phyloP scores from a whole-genome alignment of 1,139 yeast species.

The Saccharomyces pastorianus region DNA sequence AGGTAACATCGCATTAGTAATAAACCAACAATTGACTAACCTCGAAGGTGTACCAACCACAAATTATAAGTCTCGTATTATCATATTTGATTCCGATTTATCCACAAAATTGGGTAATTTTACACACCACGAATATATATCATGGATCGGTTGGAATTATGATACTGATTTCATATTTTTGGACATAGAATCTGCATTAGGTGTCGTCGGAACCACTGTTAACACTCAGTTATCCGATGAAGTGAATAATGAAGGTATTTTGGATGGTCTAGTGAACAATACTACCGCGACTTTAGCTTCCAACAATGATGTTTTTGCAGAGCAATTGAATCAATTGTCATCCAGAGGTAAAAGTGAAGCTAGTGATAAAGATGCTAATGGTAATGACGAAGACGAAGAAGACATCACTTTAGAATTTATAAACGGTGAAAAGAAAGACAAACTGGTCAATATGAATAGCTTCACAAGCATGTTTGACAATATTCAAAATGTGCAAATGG shows the following conservation, averaged over 20 bases:
- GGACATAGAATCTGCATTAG: constrained; percentile 33
- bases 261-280: constrained; percentile 27
- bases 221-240: constrained; percentile 33
- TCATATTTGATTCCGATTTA: constrained; percentile 50
- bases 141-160: constrained; percentile 46
- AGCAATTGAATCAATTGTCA: constrained; percentile 16
- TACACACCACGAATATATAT: constrained; percentile 48
- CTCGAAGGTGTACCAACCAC: constrained; percentile 7
- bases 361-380: constrained; percentile 5
- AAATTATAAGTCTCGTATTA: constrained; percentile 31
- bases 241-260: constrained; percentile 30
- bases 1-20: constrained; percentile 28
- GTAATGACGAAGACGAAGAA: constrained; percentile 13
- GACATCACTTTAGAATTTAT: constrained; percentile 29
- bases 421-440: constrained; percentile 32
- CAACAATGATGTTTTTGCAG: constrained; percentile 9
- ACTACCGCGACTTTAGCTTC: constrained; percentile 1
- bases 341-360: constrained; percentile 7
- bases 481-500: constrained; percentile 60
- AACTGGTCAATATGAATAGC: constrained; percentile 47
- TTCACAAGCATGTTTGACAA: constrained; percentile 71
- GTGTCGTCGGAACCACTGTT: constrained; percentile 28
- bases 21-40: constrained; percentile 20
- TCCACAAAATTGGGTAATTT: constrained; percentile 49
- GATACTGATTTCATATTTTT: constrained; percentile 37